Conservation (phyloP, 2,329 filamentous ascomycete species). For the Fusarium stilboides region DNA sequence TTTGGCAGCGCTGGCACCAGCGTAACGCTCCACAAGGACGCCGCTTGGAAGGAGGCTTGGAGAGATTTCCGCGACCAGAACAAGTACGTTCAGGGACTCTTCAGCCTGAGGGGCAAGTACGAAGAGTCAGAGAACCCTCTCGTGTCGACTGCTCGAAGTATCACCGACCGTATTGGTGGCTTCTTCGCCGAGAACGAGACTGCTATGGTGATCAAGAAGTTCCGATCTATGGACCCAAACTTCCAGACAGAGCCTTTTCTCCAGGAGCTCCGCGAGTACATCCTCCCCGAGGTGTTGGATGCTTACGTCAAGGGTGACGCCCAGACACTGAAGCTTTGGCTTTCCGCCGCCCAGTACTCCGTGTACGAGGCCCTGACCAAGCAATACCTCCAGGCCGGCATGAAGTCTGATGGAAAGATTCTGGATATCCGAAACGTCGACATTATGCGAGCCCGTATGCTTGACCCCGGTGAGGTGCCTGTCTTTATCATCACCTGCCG, state of each 20-base stretch:
- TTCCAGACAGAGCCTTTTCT: conserved; percentile 98
- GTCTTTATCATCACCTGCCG: conserved; percentile 98
- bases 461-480: conserved; percentile 89
- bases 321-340: conserved; percentile 92
- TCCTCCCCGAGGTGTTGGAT: conserved; percentile 95
- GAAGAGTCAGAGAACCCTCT: conserved; percentile 98
- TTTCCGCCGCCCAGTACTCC: conserved; percentile 95
- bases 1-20: conserved; percentile 86
- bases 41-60: conserved; percentile 99
- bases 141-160: conserved; percentile 91
- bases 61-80: conserved; percentile 92
- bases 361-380: conserved; percentile 98
- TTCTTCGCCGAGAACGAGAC: conserved; percentile 99
- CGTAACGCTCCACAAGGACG: conserved; percentile 95
- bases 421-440: conserved; percentile 96
- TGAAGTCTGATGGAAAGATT: conserved; percentile 95
- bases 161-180: conserved; percentile 91
- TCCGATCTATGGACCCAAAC: conserved; percentile 92
- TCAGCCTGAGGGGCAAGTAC: conserved; percentile 88
- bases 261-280: conserved; percentile 96
- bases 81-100: conserved; percentile 89
- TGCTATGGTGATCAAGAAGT: conserved; percentile 97
- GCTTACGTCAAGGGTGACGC: conserved; percentile 97
- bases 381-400: conserved; percentile 92
- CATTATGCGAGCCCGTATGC: conserved; percentile 82